A percentile compares a stretch with the other conserved stretches of the same genome.
phyloP scores from a whole-genome alignment of 2,329 filamentous ascomycete genomes.

The Xylaria polymorpha region DNA sequence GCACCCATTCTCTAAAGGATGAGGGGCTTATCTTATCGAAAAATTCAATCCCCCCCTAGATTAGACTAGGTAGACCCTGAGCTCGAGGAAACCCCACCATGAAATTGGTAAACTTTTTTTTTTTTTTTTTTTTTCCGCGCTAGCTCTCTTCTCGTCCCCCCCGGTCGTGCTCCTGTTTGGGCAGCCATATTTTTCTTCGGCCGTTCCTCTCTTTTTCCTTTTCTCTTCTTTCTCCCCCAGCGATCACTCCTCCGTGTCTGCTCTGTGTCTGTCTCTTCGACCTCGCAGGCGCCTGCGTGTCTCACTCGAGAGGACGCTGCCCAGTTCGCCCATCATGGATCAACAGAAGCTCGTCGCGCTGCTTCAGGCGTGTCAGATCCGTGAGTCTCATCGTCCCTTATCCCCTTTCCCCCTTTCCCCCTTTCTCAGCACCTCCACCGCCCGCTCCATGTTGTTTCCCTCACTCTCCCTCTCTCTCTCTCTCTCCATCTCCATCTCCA shows the following conservation, averaged over 20 bases:
- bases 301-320: slow-evolving; percentile 30
- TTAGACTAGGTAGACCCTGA: slow-evolving; percentile 14
- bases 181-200: slow-evolving; percentile 27
- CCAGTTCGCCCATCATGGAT: slow-evolving; percentile 68
- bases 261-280: slow-evolving; percentile 24
- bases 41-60: not conserved
- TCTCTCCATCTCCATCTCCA: slow-evolving; percentile 16
- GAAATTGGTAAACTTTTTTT: slow-evolving; percentile 40
- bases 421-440: slow-evolving; percentile 25
- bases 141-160: slow-evolving; percentile 29
- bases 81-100: slow-evolving; percentile 15
- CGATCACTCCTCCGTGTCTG: slow-evolving; percentile 11
- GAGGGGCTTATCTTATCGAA: slow-evolving; percentile 39
- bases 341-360: slow-evolving; percentile 86
- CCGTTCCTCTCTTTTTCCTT: slow-evolving; percentile 1
- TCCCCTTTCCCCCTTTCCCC: not conserved
- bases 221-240: not conserved
- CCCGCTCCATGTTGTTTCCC: not conserved
- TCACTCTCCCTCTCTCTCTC: not conserved
- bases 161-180: slow-evolving; percentile 30
- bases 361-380: slow-evolving; percentile 87
- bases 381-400: slow-evolving; percentile 64
- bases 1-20: too few relatives aligned
- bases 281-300: slow-evolving; percentile 30
- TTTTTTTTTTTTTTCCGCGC: slow-evolving; percentile 39